These are phyloP conservation scores for Beauveria brongniartii DNA, from an alignment of 2,329 filamentous ascomycete genomes.

Conservation along the genomic window DNA sequence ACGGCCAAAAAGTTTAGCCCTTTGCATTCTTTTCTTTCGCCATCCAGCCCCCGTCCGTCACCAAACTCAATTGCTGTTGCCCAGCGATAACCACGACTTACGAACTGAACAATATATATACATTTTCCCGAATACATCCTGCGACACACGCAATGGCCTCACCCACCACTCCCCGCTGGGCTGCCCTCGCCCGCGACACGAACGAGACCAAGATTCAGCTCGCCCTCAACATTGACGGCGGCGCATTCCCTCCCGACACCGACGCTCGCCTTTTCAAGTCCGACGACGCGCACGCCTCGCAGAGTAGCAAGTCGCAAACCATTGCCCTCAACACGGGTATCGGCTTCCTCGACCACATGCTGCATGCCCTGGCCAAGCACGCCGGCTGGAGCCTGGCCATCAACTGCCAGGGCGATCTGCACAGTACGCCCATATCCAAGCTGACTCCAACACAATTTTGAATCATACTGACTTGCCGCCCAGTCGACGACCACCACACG, in stretches of 20 bases:
- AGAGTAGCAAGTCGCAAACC: constrained; percentile 74
- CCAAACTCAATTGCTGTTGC: background rate
- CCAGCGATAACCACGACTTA: background rate
- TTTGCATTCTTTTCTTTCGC: background rate
- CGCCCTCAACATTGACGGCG: constrained; percentile 88
- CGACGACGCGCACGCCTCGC: constrained; percentile 66
- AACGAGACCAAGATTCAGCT: constrained; percentile 98
- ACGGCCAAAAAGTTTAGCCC: constrained; percentile 5
- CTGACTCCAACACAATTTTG: too few species aligned
- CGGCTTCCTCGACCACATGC: constrained; percentile 97
- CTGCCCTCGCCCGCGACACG: constrained; percentile 77
- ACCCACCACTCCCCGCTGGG: constrained; percentile 47
- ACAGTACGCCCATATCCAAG: constrained; percentile 54
- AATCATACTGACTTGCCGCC: background rate
- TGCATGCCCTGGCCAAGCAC: constrained; percentile 94
- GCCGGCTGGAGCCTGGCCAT: constrained; percentile 86
- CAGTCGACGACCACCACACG: constrained; percentile 97
- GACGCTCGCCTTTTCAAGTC: constrained; percentile 45
- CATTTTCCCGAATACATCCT: background rate
- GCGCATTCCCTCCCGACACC: constrained; percentile 59
- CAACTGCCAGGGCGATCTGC: constrained; percentile 77
- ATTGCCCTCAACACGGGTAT: constrained; percentile 90
- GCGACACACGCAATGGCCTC: background rate
- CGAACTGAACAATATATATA: background rate
- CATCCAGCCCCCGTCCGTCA: background rate